Evolutionary conservation across 176 grass and related monocot species (phyloP), one percentile per base, ranked within the genome.

Genomic region (Cenchrus americanus): DNA sequence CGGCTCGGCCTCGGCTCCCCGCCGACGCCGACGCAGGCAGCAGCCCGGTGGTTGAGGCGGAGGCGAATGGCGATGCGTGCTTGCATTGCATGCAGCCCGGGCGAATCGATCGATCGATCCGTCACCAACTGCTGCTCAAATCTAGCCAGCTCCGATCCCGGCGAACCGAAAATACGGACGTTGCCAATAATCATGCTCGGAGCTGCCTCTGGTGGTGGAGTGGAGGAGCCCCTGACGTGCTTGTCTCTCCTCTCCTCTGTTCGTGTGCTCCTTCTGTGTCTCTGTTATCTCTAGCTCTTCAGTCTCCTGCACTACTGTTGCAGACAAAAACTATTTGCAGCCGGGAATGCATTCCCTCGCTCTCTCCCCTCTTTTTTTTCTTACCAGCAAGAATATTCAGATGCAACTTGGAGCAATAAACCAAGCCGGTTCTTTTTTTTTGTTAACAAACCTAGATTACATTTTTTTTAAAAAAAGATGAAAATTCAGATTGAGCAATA

Each of bases 21-120:
- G 69, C 70, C 70, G 70, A 51, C 69, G 69, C 70, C 70, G 70
- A 51, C 47, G 67, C 21, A 22, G 18, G 18, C 18, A 43, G 66
- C 3, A 37, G 34, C 34, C 34, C 34, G 34, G 34, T 37, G 34
- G 34, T 37, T 37, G 34, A 37, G 34, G 34, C 4, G 2, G 34
- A 37, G 34, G 32, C 62, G 27, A 1, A 30, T n/a, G 4, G 13
- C 27, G 34, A 37, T 37, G 34, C 34, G 34, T 37, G 34, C 34
- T 37, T 3, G 34, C 1, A 1, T 34, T 53, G 53, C 18, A 9
- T 58, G 40, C 40, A 44, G 27, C 32, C 18, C 6, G 32, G 3
- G 19, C 3, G 17, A 40, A 41, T 67, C 15, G 15, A 42, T 37
- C 6, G 11, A 4, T 49, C 50, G 9, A 60, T 23, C 57, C 57